Evolutionary conservation across 139 green algal species (phyloP), one percentile per base, ranked within the genome.

Genomic region (Gonium pectorale): DNA sequence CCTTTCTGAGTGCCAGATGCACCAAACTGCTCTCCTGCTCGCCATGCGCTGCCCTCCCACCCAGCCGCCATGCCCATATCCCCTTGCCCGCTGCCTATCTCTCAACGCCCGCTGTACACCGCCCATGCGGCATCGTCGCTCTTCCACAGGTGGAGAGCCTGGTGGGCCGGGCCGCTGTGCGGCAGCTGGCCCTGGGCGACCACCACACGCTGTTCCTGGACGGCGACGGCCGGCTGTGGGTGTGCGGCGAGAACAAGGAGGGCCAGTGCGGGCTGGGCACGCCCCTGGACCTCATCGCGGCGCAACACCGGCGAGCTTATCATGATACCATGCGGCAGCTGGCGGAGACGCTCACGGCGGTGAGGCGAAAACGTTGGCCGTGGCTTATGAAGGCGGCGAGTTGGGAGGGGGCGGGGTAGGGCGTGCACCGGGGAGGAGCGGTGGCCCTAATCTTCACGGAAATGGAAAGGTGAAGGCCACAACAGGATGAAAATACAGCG

Each of bases 181-280:
- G 27, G 1, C 41, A 33, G 4, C 79, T 87, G 9, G 87, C 90
- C 0, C 86, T 96, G n/a, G 94, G 93, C 1, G 85, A 92, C 26
- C 85, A 90, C 52, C 94, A 96, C 85, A 87, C 87, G 0, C 88
- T 96, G 13, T 95, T 96, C 46, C 67, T 96, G 37, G 92, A 94
- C 67, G 41, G 51, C 6, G 17, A 69, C 0, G 90, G 91, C 70
- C 63, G 31, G 26, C 37, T 95, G 13, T 94, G 90, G 89, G 80
- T 82, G 44, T 92, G 86, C 33, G 91, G 91, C 2, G 90, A 93
- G 66, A 94, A 93, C 85, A 92, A 90, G 56, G 92, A 94, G 74
- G 89, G 90, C 5, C 90, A 94, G 79, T 93, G 90, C 49, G 90
- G 92, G 3, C 73, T 93, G 66, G 92, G 92, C 22, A 92, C 89